A percentile compares a stretch with the other conserved stretches of the same genome.
phyloP scores from a whole-genome alignment of 176 grass and related monocot genomes.

The Secale cereale region DNA sequence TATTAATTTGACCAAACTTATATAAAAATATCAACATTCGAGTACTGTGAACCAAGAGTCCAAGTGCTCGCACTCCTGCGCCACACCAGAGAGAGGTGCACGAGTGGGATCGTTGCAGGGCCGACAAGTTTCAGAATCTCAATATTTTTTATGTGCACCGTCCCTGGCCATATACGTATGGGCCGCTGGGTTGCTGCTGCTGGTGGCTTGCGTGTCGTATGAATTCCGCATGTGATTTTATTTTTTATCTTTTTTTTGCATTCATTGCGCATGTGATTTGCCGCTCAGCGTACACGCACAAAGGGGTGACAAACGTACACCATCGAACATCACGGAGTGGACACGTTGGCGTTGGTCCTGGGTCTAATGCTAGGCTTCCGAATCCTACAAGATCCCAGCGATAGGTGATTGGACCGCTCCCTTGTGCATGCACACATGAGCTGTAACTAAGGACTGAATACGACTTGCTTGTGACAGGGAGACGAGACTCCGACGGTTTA shows the following conservation, averaged over 20 bases:
- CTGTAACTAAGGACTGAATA: background rate
- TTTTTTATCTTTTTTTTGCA: too few relatives aligned
- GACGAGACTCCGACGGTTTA: constrained; percentile 8
- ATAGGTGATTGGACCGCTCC: background rate
- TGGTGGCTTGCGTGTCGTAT: background rate
- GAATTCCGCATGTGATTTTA: too few relatives aligned
- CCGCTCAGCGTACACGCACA: background rate
- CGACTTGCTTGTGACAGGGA: background rate
- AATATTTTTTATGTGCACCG: background rate
- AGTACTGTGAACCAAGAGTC: too few relatives aligned
- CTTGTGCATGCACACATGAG: background rate
- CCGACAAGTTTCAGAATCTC: background rate
- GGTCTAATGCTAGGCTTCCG: constrained; percentile 4
- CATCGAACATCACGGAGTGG: background rate
- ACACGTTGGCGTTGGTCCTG: background rate
- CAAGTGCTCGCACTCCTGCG: too few relatives aligned
- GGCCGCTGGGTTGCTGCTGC: background rate
- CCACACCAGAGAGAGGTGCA: too few relatives aligned
- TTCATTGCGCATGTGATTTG: constrained; percentile 8
- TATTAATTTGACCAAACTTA: too few relatives aligned
- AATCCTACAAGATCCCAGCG: constrained; percentile 42
- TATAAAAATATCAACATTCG: too few relatives aligned
- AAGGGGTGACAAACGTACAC: background rate
- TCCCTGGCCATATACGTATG: background rate
- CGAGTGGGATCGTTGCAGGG: background rate